phyloP scores from a whole-genome alignment of 768 basidiomycete species.

The Boletus pseudopeckii region DNA sequence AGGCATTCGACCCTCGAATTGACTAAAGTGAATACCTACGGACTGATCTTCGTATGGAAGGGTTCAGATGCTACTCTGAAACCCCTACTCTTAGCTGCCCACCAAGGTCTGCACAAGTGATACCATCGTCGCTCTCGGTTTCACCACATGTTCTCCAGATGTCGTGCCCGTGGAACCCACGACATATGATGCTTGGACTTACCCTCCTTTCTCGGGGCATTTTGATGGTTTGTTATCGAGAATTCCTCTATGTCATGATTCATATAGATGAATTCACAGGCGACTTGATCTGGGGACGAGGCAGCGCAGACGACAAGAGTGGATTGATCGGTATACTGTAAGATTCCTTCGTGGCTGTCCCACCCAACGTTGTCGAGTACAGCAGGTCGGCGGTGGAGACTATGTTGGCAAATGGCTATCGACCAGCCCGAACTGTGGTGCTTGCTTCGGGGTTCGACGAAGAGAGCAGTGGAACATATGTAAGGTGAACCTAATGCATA shows the following conservation, averaged over 20 bases:
- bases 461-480: slow-evolving; percentile 54
- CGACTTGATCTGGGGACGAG: slow-evolving; percentile 48
- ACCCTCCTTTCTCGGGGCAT: slow-evolving; percentile 62
- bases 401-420: slow-evolving; percentile 57
- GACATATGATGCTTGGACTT: slow-evolving; percentile 53
- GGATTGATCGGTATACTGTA: slow-evolving; percentile 68
- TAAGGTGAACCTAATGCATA: slow-evolving; percentile 16
- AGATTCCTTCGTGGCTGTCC: neutral
- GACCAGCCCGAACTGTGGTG: slow-evolving; percentile 60
- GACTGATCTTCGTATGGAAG: slow-evolving; percentile 56
- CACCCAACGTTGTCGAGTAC: neutral
- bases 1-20: slow-evolving; percentile 51
- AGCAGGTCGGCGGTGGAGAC: slow-evolving; percentile 56
- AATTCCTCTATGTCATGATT: neutral
- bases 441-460: slow-evolving; percentile 77
- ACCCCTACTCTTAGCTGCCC: slow-evolving; percentile 52
- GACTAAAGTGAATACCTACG: slow-evolving; percentile 61
- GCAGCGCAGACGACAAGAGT: slow-evolving; percentile 57
- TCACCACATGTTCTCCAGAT: slow-evolving; percentile 35
- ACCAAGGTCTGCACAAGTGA: slow-evolving; percentile 42
- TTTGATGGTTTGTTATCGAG: slow-evolving; percentile 44
- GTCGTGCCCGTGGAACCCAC: slow-evolving; percentile 64
- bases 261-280: slow-evolving; percentile 18
- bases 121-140: neutral
- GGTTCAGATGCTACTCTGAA: slow-evolving; percentile 48